A percentile compares a stretch with the other conserved stretches of the same genome.
Evolutionary conservation across 2,329 filamentous ascomycete genomes (phyloP).

Genomic region (Leptographium wingfieldii): DNA sequence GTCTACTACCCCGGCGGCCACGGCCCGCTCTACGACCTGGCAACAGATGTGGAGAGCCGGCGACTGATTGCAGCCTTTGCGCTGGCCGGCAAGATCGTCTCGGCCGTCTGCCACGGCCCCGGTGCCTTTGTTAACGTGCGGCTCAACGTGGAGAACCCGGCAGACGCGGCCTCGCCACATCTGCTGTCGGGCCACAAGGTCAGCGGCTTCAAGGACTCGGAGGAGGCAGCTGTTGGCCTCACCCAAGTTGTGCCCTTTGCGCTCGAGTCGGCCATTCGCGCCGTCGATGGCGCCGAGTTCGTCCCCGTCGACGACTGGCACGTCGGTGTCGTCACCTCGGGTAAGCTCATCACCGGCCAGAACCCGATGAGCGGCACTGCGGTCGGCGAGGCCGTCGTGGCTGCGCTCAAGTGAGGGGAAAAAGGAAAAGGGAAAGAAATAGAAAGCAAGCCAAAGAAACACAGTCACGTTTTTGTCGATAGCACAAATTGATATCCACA

Average conservation of each 20-base stretch:
- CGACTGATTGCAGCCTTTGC: slow-evolving; percentile 51
- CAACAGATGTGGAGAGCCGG: slow-evolving; percentile 41
- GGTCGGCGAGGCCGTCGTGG: slow-evolving; percentile 36
- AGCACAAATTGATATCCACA: too few relatives aligned
- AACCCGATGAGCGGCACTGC: slow-evolving; percentile 40
- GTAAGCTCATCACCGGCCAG: slow-evolving; percentile 43
- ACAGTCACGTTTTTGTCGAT: too few relatives aligned
- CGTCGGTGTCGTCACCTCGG: slow-evolving; percentile 29
- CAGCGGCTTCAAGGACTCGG: slow-evolving; percentile 46
- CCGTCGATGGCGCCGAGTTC: slow-evolving; percentile 39
- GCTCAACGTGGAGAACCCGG: slow-evolving; percentile 12
- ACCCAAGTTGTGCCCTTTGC: slow-evolving; percentile 39
- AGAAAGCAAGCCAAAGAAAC: too few relatives aligned
- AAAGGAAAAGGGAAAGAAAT: too few relatives aligned
- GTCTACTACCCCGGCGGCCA: slow-evolving; percentile 34
- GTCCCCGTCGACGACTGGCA: slow-evolving; percentile 40
- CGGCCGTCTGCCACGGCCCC: slow-evolving; percentile 58
- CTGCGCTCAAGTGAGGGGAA: background rate
- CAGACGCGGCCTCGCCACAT: slow-evolving; percentile 29
- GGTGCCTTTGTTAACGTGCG: slow-evolving; percentile 48
- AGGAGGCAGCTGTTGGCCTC: slow-evolving; percentile 35
- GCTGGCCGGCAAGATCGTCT: slow-evolving; percentile 45
- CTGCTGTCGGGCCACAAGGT: slow-evolving; percentile 44
- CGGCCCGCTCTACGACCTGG: slow-evolving; percentile 57
- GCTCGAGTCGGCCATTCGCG: slow-evolving; percentile 42